phyloP scores from a whole-genome alignment of 768 basidiomycete genomes.

The Trametes gibbosa region DNA sequence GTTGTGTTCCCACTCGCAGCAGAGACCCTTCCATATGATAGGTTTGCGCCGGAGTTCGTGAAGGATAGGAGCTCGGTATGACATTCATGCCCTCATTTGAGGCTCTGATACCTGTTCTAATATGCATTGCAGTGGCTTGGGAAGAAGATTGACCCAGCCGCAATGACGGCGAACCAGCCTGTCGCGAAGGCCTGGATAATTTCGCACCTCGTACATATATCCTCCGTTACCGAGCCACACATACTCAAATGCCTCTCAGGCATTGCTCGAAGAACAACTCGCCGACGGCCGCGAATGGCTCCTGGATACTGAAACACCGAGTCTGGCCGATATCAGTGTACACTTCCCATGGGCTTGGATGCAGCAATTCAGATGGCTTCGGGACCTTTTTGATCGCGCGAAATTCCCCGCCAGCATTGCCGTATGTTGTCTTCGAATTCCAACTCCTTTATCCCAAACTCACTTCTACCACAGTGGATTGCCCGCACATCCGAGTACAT shows the following conservation, averaged over 20 bases:
- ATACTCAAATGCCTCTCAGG: conserved; percentile 18
- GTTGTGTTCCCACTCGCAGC: conserved; percentile 43
- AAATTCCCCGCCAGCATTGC: conserved; percentile 41
- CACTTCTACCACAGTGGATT: conserved; percentile 42
- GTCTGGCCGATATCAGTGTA: conserved; percentile 51
- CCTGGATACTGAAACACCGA: conserved; percentile 50
- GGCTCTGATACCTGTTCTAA: not conserved
- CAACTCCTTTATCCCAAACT: not conserved
- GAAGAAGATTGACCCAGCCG: conserved; percentile 10
- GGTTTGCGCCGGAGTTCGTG: conserved; percentile 44
- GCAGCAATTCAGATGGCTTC: conserved; percentile 30
- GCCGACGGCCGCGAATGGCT: conserved; percentile 56
- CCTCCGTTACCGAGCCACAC: not conserved
- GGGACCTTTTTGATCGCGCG: conserved; percentile 35
- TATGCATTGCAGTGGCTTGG: conserved; percentile 14
- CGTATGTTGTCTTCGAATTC: conserved; percentile 29
- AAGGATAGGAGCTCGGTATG: conserved; percentile 48
- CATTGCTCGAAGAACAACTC: conserved; percentile 43
- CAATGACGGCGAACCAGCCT: conserved; percentile 32
- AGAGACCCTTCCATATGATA: conserved; percentile 46
- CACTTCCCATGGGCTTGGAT: conserved; percentile 51
- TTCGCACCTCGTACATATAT: conserved; percentile 45
- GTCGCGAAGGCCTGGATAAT: conserved; percentile 39
- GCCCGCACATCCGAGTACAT: conserved; percentile 38
- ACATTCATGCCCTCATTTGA: not conserved